A percentile compares a stretch with the other conserved stretches of the same genome.
phyloP scores from a whole-genome alignment of 2,329 filamentous ascomycete species.

The Cordyceps fumosorosea region DNA sequence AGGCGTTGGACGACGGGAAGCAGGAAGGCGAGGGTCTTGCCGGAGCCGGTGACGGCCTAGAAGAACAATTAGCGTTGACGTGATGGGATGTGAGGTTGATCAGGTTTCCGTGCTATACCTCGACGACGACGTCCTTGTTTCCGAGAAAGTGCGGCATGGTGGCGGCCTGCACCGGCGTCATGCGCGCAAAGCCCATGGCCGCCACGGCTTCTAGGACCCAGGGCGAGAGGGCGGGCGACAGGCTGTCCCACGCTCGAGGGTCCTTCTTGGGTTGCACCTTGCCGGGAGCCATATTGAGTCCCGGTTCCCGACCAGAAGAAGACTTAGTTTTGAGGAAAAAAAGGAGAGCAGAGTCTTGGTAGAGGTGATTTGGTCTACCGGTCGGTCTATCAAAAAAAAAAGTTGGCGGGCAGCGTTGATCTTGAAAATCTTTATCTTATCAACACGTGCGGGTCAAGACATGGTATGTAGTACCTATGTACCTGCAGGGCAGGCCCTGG shows the following conservation, averaged over 20 bases:
- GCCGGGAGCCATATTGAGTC: slow-evolving; percentile 24
- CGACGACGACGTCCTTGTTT: slow-evolving; percentile 88
- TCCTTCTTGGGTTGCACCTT: slow-evolving; percentile 36
- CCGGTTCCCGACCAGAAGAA: neutral
- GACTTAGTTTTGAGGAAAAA: neutral
- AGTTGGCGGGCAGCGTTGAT: neutral
- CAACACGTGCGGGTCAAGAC: slow-evolving; percentile 47
- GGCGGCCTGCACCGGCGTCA: slow-evolving; percentile 93
- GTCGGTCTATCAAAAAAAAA: neutral
- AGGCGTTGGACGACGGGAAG: slow-evolving; percentile 80
- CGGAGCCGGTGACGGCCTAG: slow-evolving; percentile 79
- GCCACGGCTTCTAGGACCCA: slow-evolving; percentile 83
- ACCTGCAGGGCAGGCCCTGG: neutral
- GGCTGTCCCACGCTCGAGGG: slow-evolving; percentile 38
- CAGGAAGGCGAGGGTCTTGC: slow-evolving; percentile 82
- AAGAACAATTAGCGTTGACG: neutral
- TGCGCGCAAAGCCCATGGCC: slow-evolving; percentile 77
- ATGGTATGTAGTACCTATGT: neutral
- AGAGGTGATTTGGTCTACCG: slow-evolving; percentile 13
- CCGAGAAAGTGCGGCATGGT: slow-evolving; percentile 82
- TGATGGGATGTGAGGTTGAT: neutral
- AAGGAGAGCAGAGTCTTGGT: neutral
- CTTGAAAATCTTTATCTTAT: slow-evolving; percentile 13
- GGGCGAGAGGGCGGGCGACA: slow-evolving; percentile 36
- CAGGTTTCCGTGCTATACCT: slow-evolving; percentile 39